phyloP scores from a whole-genome alignment of 73 alveolate genomes.

The Durusdinium trenchii region DNA sequence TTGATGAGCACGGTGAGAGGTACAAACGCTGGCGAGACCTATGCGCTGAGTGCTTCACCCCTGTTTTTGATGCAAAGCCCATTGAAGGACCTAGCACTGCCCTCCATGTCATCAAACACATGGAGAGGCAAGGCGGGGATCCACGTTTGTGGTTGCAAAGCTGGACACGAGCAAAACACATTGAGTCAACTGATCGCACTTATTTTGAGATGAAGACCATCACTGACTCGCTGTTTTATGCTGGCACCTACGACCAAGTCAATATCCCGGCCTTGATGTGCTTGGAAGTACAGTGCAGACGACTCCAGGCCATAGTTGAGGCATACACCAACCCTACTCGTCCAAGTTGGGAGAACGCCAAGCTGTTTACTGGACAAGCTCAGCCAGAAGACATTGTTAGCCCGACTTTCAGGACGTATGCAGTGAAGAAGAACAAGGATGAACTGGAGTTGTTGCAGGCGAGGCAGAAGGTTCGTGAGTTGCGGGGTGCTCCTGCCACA shows the following conservation, averaged over 20 bases:
- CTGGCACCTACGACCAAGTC: slow-evolving; percentile 39
- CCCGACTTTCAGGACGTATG: slow-evolving; percentile 11
- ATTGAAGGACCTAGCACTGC: background rate
- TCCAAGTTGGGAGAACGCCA: slow-evolving; percentile 70
- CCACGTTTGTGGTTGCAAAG: slow-evolving; percentile 47
- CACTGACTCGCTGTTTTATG: background rate
- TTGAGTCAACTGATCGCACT: background rate
- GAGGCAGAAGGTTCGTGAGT: slow-evolving; percentile 31
- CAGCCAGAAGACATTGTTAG: slow-evolving; percentile 41
- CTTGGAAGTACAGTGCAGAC: slow-evolving; percentile 1
- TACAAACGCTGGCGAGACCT: slow-evolving; percentile 47
- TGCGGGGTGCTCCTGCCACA: background rate
- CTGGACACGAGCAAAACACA: slow-evolving; percentile 29
- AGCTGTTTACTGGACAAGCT: slow-evolving; percentile 35
- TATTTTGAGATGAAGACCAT: slow-evolving; percentile 32
- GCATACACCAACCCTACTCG: slow-evolving; percentile 30
- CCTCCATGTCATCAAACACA: slow-evolving; percentile 30
- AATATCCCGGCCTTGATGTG: slow-evolving; percentile 50
- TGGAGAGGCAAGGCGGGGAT: slow-evolving; percentile 52
- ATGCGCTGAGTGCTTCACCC: background rate
- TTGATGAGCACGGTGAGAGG: slow-evolving; percentile 62
- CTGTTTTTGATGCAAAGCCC: slow-evolving; percentile 9
- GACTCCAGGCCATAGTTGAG: slow-evolving; percentile 44
- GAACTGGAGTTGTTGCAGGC: slow-evolving; percentile 67
- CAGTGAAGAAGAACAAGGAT: slow-evolving; percentile 18